phyloP scores from a whole-genome alignment of 805 yeast species.

The Candida sonorensis region DNA sequence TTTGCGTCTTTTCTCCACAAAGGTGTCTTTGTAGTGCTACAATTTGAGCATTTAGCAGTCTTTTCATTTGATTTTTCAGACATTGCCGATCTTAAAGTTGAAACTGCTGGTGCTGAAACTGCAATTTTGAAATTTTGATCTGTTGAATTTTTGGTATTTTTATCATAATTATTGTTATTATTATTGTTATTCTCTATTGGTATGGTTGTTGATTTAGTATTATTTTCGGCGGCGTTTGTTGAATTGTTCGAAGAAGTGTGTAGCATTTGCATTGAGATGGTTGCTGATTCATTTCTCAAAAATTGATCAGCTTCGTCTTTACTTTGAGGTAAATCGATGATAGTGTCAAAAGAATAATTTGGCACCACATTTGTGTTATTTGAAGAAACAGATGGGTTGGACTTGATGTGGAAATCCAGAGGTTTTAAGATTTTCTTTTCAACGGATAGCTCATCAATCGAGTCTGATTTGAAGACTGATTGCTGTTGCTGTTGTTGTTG shows the following conservation, averaged over 20 bases:
- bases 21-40: constrained; percentile 55
- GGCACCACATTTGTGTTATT: constrained; percentile 17
- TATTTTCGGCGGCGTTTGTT: too few species aligned
- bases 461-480: too few species aligned
- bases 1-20: constrained; percentile 54
- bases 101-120: constrained; percentile 2
- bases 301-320: too few species aligned
- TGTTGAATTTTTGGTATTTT: not conserved
- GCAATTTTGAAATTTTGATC: too few species aligned
- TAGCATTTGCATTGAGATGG: too few species aligned
- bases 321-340: not conserved
- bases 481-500: not conserved
- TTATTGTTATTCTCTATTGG: not conserved
- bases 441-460: too few species aligned
- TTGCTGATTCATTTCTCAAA: too few species aligned
- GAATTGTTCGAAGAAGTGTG: too few species aligned
- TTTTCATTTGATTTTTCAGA: not conserved
- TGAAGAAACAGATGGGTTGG: constrained; percentile 18
- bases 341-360: not conserved
- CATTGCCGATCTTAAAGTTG: constrained; percentile 1
- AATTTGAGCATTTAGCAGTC: constrained; percentile 43
- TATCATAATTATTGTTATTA: not conserved
- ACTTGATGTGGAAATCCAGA: constrained; percentile 13
- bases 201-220: too few species aligned
- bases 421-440: constrained; percentile 6